These are phyloP conservation scores for Chlorella vulgaris DNA, from an alignment of 139 green algal species.

Conservation along the genomic window DNA sequence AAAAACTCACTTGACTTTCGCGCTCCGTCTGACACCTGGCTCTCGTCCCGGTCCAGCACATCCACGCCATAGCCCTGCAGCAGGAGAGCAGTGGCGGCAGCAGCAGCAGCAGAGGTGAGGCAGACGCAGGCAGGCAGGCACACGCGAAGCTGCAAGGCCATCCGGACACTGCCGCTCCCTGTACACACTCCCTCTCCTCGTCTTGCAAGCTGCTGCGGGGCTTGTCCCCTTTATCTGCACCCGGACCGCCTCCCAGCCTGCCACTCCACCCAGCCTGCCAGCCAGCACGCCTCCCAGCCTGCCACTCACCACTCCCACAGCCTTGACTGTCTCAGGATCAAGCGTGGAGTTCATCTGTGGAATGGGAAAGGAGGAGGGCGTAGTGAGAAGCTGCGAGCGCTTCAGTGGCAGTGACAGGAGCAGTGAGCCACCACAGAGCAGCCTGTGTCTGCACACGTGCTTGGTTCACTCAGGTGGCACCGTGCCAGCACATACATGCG, in stretches of 20 bases:
- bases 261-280: neutral
- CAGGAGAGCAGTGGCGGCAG: neutral
- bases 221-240: too few species aligned
- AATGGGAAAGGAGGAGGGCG: neutral
- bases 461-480: too few species aligned
- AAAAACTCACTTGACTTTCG: slow-evolving; percentile 65
- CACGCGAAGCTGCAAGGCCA: too few species aligned
- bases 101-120: neutral
- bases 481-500: too few species aligned
- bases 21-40: slow-evolving; percentile 41
- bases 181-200: too few species aligned
- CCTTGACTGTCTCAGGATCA: slow-evolving; percentile 67
- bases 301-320: slow-evolving; percentile 59
- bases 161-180: too few species aligned
- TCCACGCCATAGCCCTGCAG: slow-evolving; percentile 51
- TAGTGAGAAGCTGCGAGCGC: too few species aligned
- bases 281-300: neutral
- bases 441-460: too few species aligned
- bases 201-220: too few species aligned
- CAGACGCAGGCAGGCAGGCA: neutral
- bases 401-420: too few species aligned
- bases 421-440: too few species aligned
- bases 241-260: too few species aligned
- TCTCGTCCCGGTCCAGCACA: slow-evolving; percentile 66
- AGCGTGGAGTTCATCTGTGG: slow-evolving; percentile 48